Percentiles rank a stretch among this genome's conserved stretches.
Evolutionary conservation across 805 yeast genomes (phyloP).

Genomic region (Tetrapisispora phaffii): DNA sequence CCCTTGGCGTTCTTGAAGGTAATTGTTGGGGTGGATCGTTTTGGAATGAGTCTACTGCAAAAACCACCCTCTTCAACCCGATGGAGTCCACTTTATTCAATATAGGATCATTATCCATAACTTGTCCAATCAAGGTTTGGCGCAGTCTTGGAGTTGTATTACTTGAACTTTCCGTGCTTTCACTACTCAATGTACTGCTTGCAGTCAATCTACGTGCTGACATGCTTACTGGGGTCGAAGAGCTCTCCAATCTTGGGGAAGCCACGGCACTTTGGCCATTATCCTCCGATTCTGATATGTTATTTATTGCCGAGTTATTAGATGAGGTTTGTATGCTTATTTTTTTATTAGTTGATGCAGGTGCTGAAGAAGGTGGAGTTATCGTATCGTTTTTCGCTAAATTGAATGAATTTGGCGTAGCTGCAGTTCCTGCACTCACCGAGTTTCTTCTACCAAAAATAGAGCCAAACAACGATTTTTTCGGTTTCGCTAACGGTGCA

Average conservation of each 20-base stretch:
- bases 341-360: not conserved
- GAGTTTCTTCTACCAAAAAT: constrained; percentile 18
- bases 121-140: constrained; percentile 18
- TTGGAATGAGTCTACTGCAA: constrained; percentile 62
- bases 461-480: constrained; percentile 22
- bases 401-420: constrained; percentile 1
- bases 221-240: not conserved
- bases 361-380: constrained; percentile 9
- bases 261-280: constrained; percentile 8
- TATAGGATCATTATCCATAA: constrained; percentile 15
- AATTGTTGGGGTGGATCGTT: constrained; percentile 91
- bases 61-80: constrained; percentile 54
- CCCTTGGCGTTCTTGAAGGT: constrained; percentile 73
- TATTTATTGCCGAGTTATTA: constrained; percentile 3
- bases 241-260: not conserved
- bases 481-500: constrained; percentile 14
- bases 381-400: not conserved
- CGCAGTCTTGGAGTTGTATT: constrained; percentile 35
- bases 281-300: not conserved
- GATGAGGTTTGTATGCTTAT: not conserved
- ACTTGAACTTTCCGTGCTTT: constrained; percentile 24
- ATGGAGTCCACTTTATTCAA: constrained; percentile 17
- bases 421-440: not conserved
- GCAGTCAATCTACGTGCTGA: not conserved
- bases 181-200: not conserved